Evolutionary conservation across 345 rosid species (phyloP).

Genomic region (Moricandia arvensis): DNA sequence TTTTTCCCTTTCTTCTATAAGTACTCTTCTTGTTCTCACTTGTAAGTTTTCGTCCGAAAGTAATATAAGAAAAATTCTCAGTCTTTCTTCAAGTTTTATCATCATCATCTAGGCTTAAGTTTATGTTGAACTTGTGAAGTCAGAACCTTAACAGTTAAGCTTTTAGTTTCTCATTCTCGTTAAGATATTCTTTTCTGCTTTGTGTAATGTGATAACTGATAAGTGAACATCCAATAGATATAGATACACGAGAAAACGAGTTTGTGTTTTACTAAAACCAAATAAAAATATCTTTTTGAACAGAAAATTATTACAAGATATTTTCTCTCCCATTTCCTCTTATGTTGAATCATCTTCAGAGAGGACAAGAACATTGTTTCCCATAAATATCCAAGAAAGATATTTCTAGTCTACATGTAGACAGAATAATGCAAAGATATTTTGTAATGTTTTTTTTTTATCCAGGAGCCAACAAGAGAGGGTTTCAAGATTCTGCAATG

Average conservation of each 20-base stretch:
- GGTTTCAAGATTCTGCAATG: slow-evolving; percentile 47
- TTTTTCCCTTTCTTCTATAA: too few relatives aligned
- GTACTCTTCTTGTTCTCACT: too few relatives aligned
- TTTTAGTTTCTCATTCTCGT: slow-evolving; percentile 25
- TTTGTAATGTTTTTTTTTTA: background rate
- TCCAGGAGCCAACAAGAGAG: background rate
- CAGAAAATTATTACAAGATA: slow-evolving; percentile 11
- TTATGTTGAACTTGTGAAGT: background rate
- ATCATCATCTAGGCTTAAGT: slow-evolving; percentile 3
- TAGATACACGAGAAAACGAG: background rate
- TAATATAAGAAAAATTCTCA: too few relatives aligned
- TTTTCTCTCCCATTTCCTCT: background rate
- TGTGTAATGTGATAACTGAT: background rate
- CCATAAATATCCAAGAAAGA: slow-evolving; percentile 25
- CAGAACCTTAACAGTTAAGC: slow-evolving; percentile 7
- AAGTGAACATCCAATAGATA: background rate
- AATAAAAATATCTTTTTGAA: background rate
- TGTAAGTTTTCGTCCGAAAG: too few relatives aligned
- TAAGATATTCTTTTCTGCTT: slow-evolving; percentile 1
- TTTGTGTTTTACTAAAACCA: background rate
- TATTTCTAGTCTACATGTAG: slow-evolving; percentile 18
- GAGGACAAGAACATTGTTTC: slow-evolving; percentile 25
- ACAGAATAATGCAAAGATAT: slow-evolving; percentile 15
- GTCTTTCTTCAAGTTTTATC: too few relatives aligned
- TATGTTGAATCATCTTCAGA: slow-evolving; percentile 16